Evolutionary conservation across 2,329 filamentous ascomycete species (phyloP).

Genomic region (Tolypocladium tundrense): DNA sequence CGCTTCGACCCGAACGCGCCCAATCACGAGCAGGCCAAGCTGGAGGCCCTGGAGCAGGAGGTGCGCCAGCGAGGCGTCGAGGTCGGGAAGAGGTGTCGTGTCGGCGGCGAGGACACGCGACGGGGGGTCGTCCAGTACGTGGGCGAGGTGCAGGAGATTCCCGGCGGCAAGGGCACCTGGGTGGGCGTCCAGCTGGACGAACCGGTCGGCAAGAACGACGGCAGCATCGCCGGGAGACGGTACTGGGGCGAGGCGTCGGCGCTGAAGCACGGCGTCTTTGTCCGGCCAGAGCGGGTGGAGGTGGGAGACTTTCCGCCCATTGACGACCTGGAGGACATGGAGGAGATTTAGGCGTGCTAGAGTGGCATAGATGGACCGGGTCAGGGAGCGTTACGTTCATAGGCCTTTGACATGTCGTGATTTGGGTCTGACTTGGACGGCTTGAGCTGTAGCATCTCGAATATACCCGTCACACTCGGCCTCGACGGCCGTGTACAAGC

Average conservation of each 20-base stretch:
- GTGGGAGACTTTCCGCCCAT: slow-evolving; percentile 61
- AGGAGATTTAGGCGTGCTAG: slow-evolving; percentile 46
- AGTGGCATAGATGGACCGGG: neutral
- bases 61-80: slow-evolving; percentile 58
- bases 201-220: slow-evolving; percentile 75
- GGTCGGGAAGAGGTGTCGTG: slow-evolving; percentile 52
- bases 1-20: slow-evolving; percentile 85
- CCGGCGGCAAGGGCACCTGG: slow-evolving; percentile 55
- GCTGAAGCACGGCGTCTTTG: slow-evolving; percentile 67
- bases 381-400: neutral
- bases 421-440: neutral
- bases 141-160: slow-evolving; percentile 65
- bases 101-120: slow-evolving; percentile 57
- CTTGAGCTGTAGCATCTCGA: neutral
- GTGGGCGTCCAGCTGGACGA: slow-evolving; percentile 68
- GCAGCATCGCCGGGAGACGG: slow-evolving; percentile 53
- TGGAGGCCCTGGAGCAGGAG: slow-evolving; percentile 58
- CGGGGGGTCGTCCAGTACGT: slow-evolving; percentile 63
- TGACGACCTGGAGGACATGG: slow-evolving; percentile 68
- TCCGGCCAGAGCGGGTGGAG: slow-evolving; percentile 68
- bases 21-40: slow-evolving; percentile 60
- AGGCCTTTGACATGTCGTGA: neutral
- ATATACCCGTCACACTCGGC: neutral
- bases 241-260: slow-evolving; percentile 60
- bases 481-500: neutral